Evolutionary conservation across 2,329 filamentous ascomycete genomes (phyloP), one percentile per base, ranked within the genome.

Genomic region (Penicillium hordei): DNA sequence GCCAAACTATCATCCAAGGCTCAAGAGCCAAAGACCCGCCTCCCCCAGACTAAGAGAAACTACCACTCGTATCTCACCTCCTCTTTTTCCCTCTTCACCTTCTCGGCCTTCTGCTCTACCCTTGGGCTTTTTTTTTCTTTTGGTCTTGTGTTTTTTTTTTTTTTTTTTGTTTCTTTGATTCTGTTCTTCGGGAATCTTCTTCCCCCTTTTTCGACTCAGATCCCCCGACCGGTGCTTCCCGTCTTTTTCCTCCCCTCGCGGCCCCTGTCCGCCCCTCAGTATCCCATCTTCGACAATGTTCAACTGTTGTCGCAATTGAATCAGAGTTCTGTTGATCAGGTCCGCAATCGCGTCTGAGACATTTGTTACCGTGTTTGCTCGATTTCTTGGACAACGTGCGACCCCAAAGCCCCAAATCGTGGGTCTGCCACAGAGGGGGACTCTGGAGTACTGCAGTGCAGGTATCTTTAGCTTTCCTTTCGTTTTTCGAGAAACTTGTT

Each of bases 391-490:
- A 52, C 62, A 66, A 64, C 65, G 61, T 67, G 66, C 63, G 60
- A 52, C 61, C 59, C 53, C 60, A 23, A 51, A 56, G n/a, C 31
- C 61, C 57, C 60, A 51, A 62, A 55, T 57, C 59, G 65, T 62
- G 60, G 60, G 63, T 59, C 60, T 56, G 60, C 54, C 54, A 59
- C 62, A 61, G 65, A 48, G 51, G 53, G 65, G 60, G 58, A 62
- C 62, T 63, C 43, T 56, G 46, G 60, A 65, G 62, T 56, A 60
- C 62, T 72, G 70, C 70, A 65, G 70, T 58, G 70, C 70, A 72
- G 70, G 65, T 68, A 65, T 58, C 57, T 62, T 58, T 45, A 51
- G 48, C 52, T 63, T 52, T 27, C 55, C 52, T 66, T 62, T 53
- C 51, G 48, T 60, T 60, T 60, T 52, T 55, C 46, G 53, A 44